These are phyloP conservation scores for Pseudognaphalium luteoalbum DNA, from an alignment of 129 eudicot genomes.

Conservation along the genomic window DNA sequence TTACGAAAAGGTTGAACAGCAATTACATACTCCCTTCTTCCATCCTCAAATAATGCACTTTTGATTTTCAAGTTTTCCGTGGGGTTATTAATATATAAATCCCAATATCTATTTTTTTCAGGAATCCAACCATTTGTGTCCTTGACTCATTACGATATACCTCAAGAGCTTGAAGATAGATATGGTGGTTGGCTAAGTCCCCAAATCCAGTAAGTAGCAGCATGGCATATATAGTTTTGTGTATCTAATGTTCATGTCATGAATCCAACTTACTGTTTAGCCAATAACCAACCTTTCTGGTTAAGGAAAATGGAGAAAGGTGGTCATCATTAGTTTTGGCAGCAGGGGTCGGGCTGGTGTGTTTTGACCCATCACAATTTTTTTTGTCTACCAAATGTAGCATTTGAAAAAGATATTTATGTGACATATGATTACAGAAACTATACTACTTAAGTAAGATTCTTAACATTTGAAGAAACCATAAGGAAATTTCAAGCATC, in stretches of 20 bases:
- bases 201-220: conserved; percentile 39
- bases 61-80: neutral
- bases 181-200: conserved; percentile 85
- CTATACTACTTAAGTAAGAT: neutral
- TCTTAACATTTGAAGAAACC: neutral
- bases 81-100: neutral
- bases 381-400: neutral
- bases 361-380: neutral
- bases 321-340: neutral
- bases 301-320: neutral
- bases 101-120: conserved; percentile 20
- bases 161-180: conserved; percentile 79
- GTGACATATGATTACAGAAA: neutral
- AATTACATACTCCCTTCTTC: neutral
- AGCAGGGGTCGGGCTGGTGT: neutral
- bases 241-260: neutral
- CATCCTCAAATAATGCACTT: neutral
- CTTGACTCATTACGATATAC: conserved; percentile 67
- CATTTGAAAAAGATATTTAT: neutral
- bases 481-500: neutral
- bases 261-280: neutral
- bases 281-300: neutral
- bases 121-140: conserved; percentile 84
- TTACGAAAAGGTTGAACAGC: conserved; percentile 47
- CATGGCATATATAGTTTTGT: neutral